Evolutionary conservation across 495 filamentous ascomycete species (phyloP).

Genomic region (Tuber microsphaerosporum): DNA sequence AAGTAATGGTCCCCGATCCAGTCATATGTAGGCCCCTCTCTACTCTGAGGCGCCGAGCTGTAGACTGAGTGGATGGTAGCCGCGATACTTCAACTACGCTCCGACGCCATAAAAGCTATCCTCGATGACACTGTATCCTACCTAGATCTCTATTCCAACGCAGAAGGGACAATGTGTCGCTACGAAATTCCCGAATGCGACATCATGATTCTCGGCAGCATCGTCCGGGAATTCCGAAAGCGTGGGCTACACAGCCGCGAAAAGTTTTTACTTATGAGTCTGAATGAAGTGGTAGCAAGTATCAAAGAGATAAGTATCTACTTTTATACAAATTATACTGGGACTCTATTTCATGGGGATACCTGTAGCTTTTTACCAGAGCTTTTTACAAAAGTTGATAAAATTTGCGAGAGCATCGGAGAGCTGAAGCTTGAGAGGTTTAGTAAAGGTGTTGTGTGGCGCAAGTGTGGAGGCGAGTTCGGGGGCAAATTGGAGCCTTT

Average conservation of each 20-base stretch:
- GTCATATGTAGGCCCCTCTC: slow-evolving; percentile 17
- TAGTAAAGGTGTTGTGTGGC: not conserved
- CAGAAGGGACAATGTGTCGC: not conserved
- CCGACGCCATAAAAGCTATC: slow-evolving; percentile 14
- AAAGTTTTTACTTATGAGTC: slow-evolving; percentile 19
- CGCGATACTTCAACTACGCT: not conserved
- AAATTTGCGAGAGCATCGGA: not conserved
- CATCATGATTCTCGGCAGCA: slow-evolving; percentile 23
- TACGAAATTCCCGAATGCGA: slow-evolving; percentile 15
- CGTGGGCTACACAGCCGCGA: slow-evolving; percentile 14
- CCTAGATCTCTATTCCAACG: slow-evolving; percentile 14
- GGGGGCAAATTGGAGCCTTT: not conserved
- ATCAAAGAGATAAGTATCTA: slow-evolving; percentile 21
- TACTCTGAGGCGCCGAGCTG: not conserved
- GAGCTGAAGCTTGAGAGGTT: slow-evolving; percentile 7
- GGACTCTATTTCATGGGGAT: slow-evolving; percentile 10
- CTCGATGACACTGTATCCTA: slow-evolving; percentile 4
- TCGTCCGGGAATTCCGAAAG: slow-evolving; percentile 22
- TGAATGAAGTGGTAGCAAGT: slow-evolving; percentile 9
- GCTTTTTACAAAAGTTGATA: slow-evolving; percentile 8
- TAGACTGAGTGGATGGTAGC: not conserved
- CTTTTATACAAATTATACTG: slow-evolving; percentile 9
- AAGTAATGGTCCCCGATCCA: slow-evolving; percentile 21
- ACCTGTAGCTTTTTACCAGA: slow-evolving; percentile 22
- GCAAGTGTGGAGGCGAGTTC: not conserved